Conservation (phyloP, 2,329 filamentous ascomycete species). For the Fusarium clavum region DNA sequence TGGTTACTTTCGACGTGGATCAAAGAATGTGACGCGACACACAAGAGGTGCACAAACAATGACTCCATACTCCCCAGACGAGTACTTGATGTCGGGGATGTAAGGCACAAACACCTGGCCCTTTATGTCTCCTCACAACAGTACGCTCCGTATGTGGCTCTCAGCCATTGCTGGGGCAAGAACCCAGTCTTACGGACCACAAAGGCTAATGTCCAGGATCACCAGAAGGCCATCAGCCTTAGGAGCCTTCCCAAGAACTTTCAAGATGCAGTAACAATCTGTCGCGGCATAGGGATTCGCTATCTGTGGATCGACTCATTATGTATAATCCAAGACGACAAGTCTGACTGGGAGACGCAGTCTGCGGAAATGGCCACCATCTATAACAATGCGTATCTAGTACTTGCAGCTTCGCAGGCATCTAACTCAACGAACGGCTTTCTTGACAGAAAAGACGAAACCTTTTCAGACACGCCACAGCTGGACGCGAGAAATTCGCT, state of each 20-base stretch:
- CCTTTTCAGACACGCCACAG: neutral
- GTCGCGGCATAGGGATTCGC: fast-evolving
- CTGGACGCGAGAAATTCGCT: neutral
- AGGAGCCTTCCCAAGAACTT: neutral
- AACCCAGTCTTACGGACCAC: neutral
- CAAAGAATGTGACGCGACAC: neutral
- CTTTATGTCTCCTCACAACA: neutral
- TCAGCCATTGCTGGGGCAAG: neutral
- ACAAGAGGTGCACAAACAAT: neutral
- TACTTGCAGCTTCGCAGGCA: neutral
- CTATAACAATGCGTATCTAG: neutral
- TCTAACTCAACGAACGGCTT: fast-evolving
- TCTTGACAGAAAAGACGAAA: neutral
- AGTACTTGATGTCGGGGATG: neutral
- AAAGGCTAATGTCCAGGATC: neutral
- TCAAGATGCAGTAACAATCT: neutral
- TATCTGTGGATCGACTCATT: neutral
- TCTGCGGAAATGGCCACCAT: neutral
- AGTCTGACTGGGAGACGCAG: neutral
- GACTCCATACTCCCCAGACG: neutral
- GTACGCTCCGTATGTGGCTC: neutral
- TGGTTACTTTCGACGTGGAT: neutral
- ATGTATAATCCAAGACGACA: neutral
- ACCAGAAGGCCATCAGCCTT: neutral
- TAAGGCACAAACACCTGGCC: fast-evolving